A percentile compares a stretch with the other conserved stretches of the same genome.
phyloP scores from a whole-genome alignment of 176 grass and related monocot genomes.

The Phragmites australis region DNA sequence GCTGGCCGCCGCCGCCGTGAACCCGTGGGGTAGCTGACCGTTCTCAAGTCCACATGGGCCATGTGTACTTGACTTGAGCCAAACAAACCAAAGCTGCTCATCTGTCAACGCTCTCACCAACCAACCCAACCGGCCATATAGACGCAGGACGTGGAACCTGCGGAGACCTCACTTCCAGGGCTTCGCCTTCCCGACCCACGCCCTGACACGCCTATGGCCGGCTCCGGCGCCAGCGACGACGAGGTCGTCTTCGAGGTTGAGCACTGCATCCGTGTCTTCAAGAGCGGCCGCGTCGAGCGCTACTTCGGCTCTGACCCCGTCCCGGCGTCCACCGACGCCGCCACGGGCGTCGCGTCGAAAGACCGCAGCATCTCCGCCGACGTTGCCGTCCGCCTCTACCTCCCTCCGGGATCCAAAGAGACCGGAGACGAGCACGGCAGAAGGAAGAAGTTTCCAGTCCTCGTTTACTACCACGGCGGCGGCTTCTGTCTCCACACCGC shows the following conservation, averaged over 20 bases:
- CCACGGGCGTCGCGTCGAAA: constrained; percentile 51
- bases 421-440: neutral
- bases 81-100: constrained; percentile 3
- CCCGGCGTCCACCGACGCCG: constrained; percentile 42
- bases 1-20: neutral
- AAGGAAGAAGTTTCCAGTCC: constrained; percentile 40
- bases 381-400: constrained; percentile 52
- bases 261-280: constrained; percentile 56
- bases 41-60: neutral
- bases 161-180: neutral
- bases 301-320: constrained; percentile 47
- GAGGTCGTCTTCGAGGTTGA: constrained; percentile 53
- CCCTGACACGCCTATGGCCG: constrained; percentile 11
- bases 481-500: constrained; percentile 43
- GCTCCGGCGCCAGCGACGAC: constrained; percentile 37
- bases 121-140: neutral
- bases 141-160: neutral
- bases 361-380: constrained; percentile 43
- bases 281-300: constrained; percentile 56
- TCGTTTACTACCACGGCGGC: constrained; percentile 60
- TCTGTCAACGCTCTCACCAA: constrained; percentile 8
- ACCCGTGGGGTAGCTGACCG: neutral
- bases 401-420: constrained; percentile 29
- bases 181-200: neutral
- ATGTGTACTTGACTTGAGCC: constrained; percentile 20